Evolutionary conservation across 495 filamentous ascomycete species (phyloP).

Genomic region (Aspergillus heteromorphus): DNA sequence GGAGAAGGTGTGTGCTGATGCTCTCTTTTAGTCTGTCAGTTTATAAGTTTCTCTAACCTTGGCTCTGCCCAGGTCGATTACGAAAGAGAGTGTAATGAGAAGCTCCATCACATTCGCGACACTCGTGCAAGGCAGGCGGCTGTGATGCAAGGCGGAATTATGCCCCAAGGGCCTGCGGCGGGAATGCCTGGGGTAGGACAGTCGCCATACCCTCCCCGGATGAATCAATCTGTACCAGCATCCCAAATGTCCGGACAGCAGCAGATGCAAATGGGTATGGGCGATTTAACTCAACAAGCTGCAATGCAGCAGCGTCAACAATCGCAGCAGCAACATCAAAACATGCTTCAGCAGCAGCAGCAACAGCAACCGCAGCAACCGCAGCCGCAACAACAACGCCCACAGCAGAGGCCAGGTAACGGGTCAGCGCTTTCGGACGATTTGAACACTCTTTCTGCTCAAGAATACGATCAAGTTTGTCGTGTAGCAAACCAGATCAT

Average conservation of each 20-base stretch:
- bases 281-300: constrained; percentile 36
- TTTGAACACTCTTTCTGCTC: constrained; percentile 28
- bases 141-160: constrained; percentile 41
- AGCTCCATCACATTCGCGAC: constrained; percentile 44
- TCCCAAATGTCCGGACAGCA: constrained; percentile 45
- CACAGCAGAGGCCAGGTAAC: constrained; percentile 30
- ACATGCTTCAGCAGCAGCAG: constrained; percentile 27
- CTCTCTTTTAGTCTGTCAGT: background rate
- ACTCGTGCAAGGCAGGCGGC: constrained; percentile 42
- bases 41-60: background rate
- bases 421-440: constrained; percentile 30
- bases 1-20: constrained; percentile 34
- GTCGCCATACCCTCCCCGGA: constrained; percentile 44
- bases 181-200: constrained; percentile 33
- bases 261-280: constrained; percentile 43
- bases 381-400: constrained; percentile 30
- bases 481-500: constrained; percentile 38
- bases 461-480: constrained; percentile 42
- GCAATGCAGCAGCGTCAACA: constrained; percentile 32
- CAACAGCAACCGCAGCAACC: constrained; percentile 23
- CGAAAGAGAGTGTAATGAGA: constrained; percentile 44
- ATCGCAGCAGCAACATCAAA: constrained; percentile 25
- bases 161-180: constrained; percentile 28
- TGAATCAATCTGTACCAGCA: constrained; percentile 49
- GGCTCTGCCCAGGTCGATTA: constrained; percentile 33